Evolutionary conservation across 176 grass and related monocot genomes (phyloP).

Genomic region (Alloteropsis semialata): DNA sequence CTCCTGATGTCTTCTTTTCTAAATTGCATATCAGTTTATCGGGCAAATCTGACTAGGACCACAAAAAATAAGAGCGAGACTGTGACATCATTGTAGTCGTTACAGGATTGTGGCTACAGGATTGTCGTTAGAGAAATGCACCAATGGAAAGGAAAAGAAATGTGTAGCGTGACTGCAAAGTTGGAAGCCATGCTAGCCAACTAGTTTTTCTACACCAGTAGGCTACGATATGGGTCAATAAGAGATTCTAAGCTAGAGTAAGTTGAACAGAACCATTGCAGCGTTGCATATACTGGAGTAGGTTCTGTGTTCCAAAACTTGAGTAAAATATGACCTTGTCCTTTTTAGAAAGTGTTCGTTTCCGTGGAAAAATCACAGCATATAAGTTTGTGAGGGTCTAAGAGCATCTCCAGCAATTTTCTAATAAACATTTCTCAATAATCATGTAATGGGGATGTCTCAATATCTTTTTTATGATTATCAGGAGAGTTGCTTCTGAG

Average conservation of each 20-base stretch:
- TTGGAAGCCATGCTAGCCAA: not conserved
- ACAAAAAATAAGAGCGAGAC: not conserved
- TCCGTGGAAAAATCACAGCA: too few species aligned
- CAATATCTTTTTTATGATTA: too few species aligned
- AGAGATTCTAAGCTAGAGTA: not conserved
- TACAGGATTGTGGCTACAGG: not conserved
- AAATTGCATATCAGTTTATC: not conserved
- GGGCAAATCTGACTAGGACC: not conserved
- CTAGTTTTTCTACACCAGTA: not conserved
- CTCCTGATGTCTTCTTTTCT: slow-evolving; percentile 9
- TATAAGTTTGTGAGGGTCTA: too few species aligned
- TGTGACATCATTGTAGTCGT: not conserved
- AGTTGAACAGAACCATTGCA: not conserved
- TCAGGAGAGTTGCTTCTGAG: too few species aligned
- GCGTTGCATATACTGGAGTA: not conserved
- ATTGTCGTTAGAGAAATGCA: not conserved
- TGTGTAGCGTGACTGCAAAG: not conserved
- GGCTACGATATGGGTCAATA: not conserved
- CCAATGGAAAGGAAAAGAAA: not conserved
- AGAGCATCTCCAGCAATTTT: too few species aligned
- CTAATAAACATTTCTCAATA: too few species aligned
- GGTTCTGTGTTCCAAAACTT: not conserved
- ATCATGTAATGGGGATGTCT: too few species aligned
- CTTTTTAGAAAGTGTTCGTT: not conserved
- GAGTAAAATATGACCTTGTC: not conserved